Base-by-base conservation (phyloP, 2,329 filamentous ascomycete genomes). In the Venturia oleaginea region DNA sequence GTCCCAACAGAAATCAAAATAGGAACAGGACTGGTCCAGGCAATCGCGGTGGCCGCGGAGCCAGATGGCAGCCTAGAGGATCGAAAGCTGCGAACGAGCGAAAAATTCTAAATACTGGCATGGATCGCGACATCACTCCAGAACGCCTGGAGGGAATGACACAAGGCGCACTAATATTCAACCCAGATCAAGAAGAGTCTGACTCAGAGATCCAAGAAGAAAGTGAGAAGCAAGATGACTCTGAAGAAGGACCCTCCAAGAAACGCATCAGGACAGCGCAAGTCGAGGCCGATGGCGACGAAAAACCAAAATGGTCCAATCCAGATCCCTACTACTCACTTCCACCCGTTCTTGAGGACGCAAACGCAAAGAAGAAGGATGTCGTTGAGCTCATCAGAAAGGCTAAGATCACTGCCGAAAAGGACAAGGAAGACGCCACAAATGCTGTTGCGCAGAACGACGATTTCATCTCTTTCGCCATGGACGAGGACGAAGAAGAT, bases 331-430 rank as follows among this genome's bases (percentile, higher is more conserved):
- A 97, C 75, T 96, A 91, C 6, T 89, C 86, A 2, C 80, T 96
- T 11, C 93, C 93, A 10, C 92, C 91, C 7, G 84, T 87, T 0
- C 15, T 57, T 19, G 89, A 92, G 68, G 88, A 92, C 64, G 81
- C 79, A 5, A 81, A 84, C 46, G 83, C 84, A 24, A 95, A 94
- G 76, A 91, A 88, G 75, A 87, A 86, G 69, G 92, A 97, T 68
- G 88, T 97, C 46, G 90, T 97, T 42, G 90, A 95, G 71, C 76
- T 96, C 66, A 97, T 97, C 69, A 87, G 92, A 69, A 97, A 96
- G 72, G 91, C 92, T 2, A 90, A 92, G 59, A 80, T 92, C 40
- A 84, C 87, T 43, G 79, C 82, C 37, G 75, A 80, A 0, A 77
- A 82, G 0, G 81, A 85, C 27, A 79, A 82, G 1, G 83, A 86